Base-by-base conservation (phyloP, 805 yeast species). In the Huiozyma naganishii region DNA sequence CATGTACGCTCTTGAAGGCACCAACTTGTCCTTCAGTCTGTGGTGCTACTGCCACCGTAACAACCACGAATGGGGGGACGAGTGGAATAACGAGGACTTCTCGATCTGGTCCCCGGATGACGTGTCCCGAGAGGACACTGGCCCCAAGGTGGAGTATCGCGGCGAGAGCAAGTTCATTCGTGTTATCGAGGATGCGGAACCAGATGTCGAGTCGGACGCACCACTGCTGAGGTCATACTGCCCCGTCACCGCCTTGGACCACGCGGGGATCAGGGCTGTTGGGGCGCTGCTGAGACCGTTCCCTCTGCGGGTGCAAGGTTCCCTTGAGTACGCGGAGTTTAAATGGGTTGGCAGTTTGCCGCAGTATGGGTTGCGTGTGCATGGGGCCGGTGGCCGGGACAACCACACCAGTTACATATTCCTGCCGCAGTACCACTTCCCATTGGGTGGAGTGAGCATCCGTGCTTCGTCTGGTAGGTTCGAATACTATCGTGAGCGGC, bases 41-140 rank as follows among this genome's bases (percentile, higher is more conserved):
- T 90, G 98, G 97, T 78, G 87, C 53, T 90, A 90, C 59, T 74
- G 83, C 32, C 68, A 80, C 6, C 65, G 69, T 36, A 90, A 89
- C 57, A 67, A 77, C 32, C 95, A 92, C 63, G 66, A 74, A 56
- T 79, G 84, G 80, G 98, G 98, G 0, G 98, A 90, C 62, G 60
- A 72, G 27, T 90, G 97, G 95, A 90, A 90, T 55, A 79, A 87
- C 51, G 98, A 90, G 58, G 97, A 90, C 62, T 80, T 90, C 59
- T 84, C 96, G 1, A 74, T 90, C 45, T 90, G 82, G 83, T 81
- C 92, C 1, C 63, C 69, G 3, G 88, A 81, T 48, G 87, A 82
- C 33, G 23, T 40, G 11, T 35, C 37, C 6, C 27, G 7, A 17
- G 28, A 12, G 6, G 27, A 12, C 27, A 36, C 6, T 17, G n/a